Evolutionary conservation across 2,329 filamentous ascomycete species (phyloP).

Genomic region (Colletotrichum brevisporum): DNA sequence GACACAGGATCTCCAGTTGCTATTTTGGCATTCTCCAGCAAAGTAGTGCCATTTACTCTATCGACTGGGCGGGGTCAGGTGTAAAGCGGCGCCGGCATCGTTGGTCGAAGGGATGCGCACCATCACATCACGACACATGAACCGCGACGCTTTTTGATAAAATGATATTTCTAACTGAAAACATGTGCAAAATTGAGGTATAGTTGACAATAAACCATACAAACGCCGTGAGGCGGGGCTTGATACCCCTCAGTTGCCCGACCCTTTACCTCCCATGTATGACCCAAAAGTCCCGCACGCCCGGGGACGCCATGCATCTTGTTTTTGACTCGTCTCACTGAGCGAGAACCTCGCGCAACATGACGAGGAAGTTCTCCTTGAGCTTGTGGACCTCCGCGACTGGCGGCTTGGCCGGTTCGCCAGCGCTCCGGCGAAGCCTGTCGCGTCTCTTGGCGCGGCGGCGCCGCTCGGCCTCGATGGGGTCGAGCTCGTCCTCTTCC

Average conservation of each 20-base stretch:
- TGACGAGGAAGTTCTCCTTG: slow-evolving; percentile 82
- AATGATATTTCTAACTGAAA: background rate
- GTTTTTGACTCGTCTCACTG: slow-evolving; percentile 61
- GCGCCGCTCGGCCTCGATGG: slow-evolving; percentile 88
- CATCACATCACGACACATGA: background rate
- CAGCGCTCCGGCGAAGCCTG: slow-evolving; percentile 82
- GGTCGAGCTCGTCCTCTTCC: slow-evolving; percentile 84
- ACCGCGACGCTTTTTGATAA: background rate
- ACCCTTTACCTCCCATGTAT: slow-evolving; percentile 30
- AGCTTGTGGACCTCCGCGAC: slow-evolving; percentile 87
- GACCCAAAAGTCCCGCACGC: slow-evolving; percentile 19
- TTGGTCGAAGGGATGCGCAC: no score
- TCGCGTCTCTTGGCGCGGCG: slow-evolving; percentile 84
- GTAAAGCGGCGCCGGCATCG: no score
- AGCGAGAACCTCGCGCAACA: slow-evolving; percentile 86
- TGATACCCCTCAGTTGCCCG: slow-evolving; percentile 31
- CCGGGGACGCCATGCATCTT: slow-evolving; percentile 29
- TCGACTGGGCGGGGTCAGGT: no score
- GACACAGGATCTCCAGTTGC: no score
- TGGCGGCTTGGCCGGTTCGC: slow-evolving; percentile 85
- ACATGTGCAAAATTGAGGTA: slow-evolving; percentile 22
- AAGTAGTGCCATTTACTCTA: no score
- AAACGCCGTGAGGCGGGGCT: slow-evolving; percentile 31
- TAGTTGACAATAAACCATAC: slow-evolving; percentile 17
- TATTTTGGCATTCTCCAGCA: no score